These are phyloP conservation scores for Neofusicoccum sp. DNA, from an alignment of 2,329 filamentous ascomycete species.

Conservation along the genomic window DNA sequence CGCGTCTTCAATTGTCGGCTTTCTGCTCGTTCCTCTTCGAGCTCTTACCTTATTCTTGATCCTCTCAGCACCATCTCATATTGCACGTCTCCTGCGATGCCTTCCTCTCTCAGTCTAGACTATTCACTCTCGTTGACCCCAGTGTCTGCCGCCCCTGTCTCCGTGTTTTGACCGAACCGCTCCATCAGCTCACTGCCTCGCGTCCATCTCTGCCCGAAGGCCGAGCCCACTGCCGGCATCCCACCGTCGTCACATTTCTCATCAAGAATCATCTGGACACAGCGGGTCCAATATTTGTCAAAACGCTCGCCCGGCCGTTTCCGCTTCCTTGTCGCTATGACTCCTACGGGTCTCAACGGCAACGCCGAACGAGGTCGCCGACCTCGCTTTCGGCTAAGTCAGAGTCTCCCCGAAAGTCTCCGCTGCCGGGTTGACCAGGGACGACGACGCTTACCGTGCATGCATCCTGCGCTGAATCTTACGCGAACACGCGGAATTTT, in stretches of 20 bases:
- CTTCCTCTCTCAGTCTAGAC: no score
- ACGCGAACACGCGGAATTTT: not conserved
- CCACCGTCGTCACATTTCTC: not conserved
- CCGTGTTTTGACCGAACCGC: no score
- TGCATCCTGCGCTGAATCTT: not conserved
- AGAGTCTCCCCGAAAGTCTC: not conserved
- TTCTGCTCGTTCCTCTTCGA: no score
- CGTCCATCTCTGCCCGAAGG: not conserved
- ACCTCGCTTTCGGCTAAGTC: not conserved
- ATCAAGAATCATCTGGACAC: not conserved
- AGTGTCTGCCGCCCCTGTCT: no score
- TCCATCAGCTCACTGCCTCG: no score
- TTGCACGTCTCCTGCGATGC: no score
- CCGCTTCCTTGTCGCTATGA: not conserved
- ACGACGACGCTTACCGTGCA: not conserved
- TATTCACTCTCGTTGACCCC: no score
- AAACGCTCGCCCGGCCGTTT: not conserved
- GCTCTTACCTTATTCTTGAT: not conserved
- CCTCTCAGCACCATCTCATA: no score
- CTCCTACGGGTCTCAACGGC: not conserved
- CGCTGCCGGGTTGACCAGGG: not conserved
- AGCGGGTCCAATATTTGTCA: not conserved
- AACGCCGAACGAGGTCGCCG: not conserved
- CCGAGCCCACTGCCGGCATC: not conserved
- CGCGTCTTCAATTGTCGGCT: no score